Conservation (phyloP, 768 basidiomycete genomes). For the Pholiota microspora region DNA sequence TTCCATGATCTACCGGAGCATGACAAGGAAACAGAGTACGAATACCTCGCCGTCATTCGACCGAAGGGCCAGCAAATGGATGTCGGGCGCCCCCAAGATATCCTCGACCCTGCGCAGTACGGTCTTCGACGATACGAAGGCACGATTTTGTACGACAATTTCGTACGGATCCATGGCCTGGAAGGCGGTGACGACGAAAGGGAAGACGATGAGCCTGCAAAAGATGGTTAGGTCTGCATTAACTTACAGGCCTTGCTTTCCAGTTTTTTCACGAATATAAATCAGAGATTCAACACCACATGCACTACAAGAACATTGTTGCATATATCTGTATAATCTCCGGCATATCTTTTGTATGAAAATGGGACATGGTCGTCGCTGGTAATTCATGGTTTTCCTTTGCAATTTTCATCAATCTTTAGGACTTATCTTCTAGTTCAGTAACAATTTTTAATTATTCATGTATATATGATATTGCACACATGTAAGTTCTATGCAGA, state of each 20-base stretch:
- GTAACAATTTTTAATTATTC: no score
- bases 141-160: conserved; percentile 22
- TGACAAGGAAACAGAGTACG: background rate
- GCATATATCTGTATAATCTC: no score
- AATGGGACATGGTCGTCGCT: no score
- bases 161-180: conserved; percentile 9
- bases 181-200: background rate
- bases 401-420: no score
- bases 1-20: background rate
- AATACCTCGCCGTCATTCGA: background rate
- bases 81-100: conserved; percentile 21
- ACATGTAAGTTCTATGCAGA: no score
- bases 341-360: no score
- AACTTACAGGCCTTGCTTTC: background rate
- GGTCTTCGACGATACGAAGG: conserved; percentile 10
- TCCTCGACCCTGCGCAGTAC: conserved; percentile 18
- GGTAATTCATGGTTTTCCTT: no score
- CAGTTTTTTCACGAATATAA: background rate
- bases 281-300: background rate
- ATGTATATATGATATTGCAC: no score
- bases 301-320: no score
- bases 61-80: conserved; percentile 3
- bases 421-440: no score
- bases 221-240: background rate
- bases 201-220: conserved; percentile 11